Evolutionary conservation across 306 rosid species (phyloP), one percentile per base, ranked within the genome.

Genomic region (Vigna nakashimae): DNA sequence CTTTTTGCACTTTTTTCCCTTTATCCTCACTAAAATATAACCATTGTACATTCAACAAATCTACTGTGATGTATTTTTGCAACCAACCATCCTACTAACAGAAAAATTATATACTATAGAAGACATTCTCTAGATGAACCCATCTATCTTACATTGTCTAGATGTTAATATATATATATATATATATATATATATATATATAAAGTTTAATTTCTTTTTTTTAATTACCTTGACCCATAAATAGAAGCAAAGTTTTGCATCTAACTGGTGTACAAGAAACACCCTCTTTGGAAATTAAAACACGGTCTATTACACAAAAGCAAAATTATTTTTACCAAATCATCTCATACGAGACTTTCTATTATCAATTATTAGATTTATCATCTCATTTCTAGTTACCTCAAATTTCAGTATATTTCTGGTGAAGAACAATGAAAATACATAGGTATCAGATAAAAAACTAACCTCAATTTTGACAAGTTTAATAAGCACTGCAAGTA

Each of bases 401-500:
- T 71, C 16, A 26, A 69, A 43, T 62, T 76, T 67, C 34, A 46
- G 58, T 34, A 73, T 57, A 67, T 66, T 42, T 40, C 59, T 72
- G 58, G 49, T 46, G 15, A 68, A 73, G 57, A 72, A 76, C 50
- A 58, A 43, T 18, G 69, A 76, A 76, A 72, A 59, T n/a, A 58
- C 50, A 65, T 20, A n/a, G 28, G 72, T 36, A 49, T 72, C 9
- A 50, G 42, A 68, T 65, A 51, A 12, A 16, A 71, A 50, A 80
- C 97, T 40, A 75, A 95, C 99, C 98, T 91, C 86, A 92, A 82
- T 86, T 92, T 90, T 89, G 74, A 96, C 97, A 58, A 96, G 91
- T 88, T 90, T 96, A 65, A 90, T 89, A 71, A 92, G 94, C 57
- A 96, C 93, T 57, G 90, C 97, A 82, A 96, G 88, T 67, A 92